phyloP scores from a whole-genome alignment of 139 green algal species.

The Haematococcus lacustris region DNA sequence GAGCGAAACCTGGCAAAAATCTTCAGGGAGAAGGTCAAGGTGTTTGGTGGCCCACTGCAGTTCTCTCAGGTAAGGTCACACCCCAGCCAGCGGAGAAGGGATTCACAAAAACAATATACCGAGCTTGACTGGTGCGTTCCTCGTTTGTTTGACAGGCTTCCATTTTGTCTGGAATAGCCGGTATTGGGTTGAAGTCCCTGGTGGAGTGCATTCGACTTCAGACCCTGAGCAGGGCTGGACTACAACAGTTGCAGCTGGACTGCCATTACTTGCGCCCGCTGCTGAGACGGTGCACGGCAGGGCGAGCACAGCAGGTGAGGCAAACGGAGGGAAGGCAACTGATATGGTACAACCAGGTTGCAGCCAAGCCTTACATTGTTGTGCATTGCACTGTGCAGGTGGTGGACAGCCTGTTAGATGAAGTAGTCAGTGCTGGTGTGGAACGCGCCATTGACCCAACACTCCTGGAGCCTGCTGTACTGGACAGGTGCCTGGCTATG shows the following conservation, averaged over 20 bases:
- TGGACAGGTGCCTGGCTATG: constrained; percentile 60
- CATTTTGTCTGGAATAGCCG: constrained; percentile 46
- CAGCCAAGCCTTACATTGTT: no score
- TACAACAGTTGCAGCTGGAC: constrained; percentile 84
- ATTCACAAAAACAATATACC: no score
- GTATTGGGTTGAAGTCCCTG: constrained; percentile 54
- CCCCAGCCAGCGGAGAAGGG: no score
- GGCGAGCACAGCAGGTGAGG: constrained; percentile 10
- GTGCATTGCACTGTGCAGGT: no score
- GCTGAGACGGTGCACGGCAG: constrained; percentile 39
- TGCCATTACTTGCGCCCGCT: constrained; percentile 57
- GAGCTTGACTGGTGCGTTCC: no score
- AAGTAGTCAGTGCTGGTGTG: constrained; percentile 63
- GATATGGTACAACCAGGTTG: no score
- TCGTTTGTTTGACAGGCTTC: no score
- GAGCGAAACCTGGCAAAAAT: constrained; percentile 65
- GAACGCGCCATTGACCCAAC: constrained; percentile 63
- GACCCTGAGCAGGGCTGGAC: constrained; percentile 40
- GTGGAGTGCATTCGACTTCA: constrained; percentile 59
- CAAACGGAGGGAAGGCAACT: not conserved
- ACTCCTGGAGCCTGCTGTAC: constrained; percentile 58
- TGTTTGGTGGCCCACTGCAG: constrained; percentile 17
- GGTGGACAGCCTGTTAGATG: constrained; percentile 58
- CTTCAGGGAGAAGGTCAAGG: constrained; percentile 50
- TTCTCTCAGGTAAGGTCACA: constrained; percentile 29